phyloP scores from a whole-genome alignment of 208 protist species.

The Herpetomonas samuelpessoai region DNA sequence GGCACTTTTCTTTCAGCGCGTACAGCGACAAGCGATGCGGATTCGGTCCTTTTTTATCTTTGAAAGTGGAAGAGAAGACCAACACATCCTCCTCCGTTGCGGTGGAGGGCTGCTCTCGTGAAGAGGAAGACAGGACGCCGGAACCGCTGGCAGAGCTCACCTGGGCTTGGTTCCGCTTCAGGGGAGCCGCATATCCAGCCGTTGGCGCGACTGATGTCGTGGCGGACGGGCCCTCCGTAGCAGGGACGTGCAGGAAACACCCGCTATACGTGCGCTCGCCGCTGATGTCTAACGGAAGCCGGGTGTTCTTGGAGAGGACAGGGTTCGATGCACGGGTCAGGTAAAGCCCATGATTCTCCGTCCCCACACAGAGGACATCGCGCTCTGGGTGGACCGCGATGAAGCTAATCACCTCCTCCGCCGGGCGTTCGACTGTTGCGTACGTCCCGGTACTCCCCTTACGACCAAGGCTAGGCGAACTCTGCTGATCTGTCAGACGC shows the following conservation, averaged over 20 bases:
- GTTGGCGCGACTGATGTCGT: background rate
- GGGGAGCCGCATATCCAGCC: background rate
- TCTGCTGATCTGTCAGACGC: no score
- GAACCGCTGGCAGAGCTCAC: no score
- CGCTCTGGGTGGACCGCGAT: slow-evolving; percentile 48
- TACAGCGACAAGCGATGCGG: slow-evolving; percentile 63
- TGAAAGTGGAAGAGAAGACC: slow-evolving; percentile 65
- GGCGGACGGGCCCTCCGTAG: background rate
- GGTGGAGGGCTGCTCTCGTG: no score
- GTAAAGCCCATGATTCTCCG: slow-evolving; percentile 64
- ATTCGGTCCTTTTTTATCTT: slow-evolving; percentile 23
- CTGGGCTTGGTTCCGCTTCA: background rate
- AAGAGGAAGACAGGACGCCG: no score
- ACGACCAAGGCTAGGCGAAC: background rate
- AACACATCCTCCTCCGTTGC: slow-evolving; percentile 29
- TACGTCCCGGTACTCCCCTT: background rate
- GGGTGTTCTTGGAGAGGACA: slow-evolving; percentile 26
- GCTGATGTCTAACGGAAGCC: slow-evolving; percentile 44
- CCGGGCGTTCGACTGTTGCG: background rate
- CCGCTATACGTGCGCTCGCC: slow-evolving; percentile 55
- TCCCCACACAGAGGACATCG: slow-evolving; percentile 66
- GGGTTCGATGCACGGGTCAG: slow-evolving; percentile 45
- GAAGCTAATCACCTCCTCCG: slow-evolving; percentile 43
- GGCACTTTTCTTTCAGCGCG: slow-evolving; percentile 23
- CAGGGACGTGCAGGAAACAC: slow-evolving; percentile 48